A percentile compares a stretch with the other conserved stretches of the same genome.
Conservation (phyloP, 2,329 filamentous ascomycete species). For the Corynespora cassiicola region DNA sequence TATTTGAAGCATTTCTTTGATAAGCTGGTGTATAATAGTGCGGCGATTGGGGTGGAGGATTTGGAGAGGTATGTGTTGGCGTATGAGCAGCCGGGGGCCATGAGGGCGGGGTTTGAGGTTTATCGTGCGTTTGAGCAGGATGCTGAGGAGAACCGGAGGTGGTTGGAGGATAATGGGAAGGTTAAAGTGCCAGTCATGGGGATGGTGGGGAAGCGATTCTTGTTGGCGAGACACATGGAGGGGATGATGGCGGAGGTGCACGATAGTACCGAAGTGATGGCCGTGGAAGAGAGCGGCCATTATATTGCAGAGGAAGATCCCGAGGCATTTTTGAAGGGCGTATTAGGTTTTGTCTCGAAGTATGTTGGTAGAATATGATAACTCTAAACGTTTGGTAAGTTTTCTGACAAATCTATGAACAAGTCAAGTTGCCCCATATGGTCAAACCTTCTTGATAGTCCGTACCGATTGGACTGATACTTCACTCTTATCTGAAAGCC, state of each 20-base stretch:
- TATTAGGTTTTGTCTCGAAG: constrained; percentile 24
- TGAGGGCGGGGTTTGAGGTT: constrained; percentile 37
- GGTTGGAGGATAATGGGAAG: constrained; percentile 27
- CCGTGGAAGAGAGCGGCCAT: constrained; percentile 29
- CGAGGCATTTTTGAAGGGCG: constrained; percentile 20
- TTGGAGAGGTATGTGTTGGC: constrained; percentile 47
- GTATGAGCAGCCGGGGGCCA: constrained; percentile 36
- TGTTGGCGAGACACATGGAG: constrained; percentile 22
- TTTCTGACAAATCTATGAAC: no score
- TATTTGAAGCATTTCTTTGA: constrained; percentile 55
- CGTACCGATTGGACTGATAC: no score
- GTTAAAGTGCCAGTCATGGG: constrained; percentile 29
- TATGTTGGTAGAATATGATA: constrained; percentile 5
- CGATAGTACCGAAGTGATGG: constrained; percentile 17
- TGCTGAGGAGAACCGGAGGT: constrained; percentile 28
- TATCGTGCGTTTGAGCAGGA: constrained; percentile 45
- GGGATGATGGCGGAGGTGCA: constrained; percentile 28
- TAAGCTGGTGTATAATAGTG: constrained; percentile 44
- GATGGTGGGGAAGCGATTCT: constrained; percentile 29
- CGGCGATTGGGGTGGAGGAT: constrained; percentile 43
- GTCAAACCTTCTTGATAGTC: no score
- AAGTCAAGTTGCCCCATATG: no score
- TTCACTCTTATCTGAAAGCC: no score
- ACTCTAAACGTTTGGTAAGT: no score
- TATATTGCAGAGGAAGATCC: constrained; percentile 33